Percentiles rank a stretch among this genome's conserved stretches.
phyloP scores from a whole-genome alignment of 2,329 filamentous ascomycete species.

The Aspergillus sojae region DNA sequence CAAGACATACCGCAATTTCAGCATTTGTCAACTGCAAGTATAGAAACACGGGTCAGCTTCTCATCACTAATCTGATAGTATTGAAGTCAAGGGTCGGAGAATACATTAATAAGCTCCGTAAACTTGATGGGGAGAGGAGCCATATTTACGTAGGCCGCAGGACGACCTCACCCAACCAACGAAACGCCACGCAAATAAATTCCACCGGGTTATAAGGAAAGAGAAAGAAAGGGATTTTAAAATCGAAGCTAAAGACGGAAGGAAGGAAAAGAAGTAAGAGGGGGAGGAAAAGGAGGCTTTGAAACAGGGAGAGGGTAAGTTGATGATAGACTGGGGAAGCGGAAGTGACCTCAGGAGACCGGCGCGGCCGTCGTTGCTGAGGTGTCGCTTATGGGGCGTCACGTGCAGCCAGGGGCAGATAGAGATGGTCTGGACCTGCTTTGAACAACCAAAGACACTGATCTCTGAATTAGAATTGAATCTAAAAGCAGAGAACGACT shows the following conservation, averaged over 20 bases:
- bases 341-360: slow-evolving; percentile 46
- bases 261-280: slow-evolving; percentile 22
- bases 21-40: slow-evolving; percentile 53
- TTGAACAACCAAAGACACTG: neutral
- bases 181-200: slow-evolving; percentile 41
- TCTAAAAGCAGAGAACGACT: neutral
- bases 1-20: slow-evolving; percentile 56
- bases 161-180: slow-evolving; percentile 46
- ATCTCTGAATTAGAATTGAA: neutral
- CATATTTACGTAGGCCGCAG: slow-evolving; percentile 51
- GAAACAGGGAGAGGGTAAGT: slow-evolving; percentile 18
- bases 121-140: slow-evolving; percentile 85
- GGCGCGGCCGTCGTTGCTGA: slow-evolving; percentile 40
- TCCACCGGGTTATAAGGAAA: slow-evolving; percentile 23
- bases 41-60: slow-evolving; percentile 36
- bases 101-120: slow-evolving; percentile 81
- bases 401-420: slow-evolving; percentile 33
- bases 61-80: neutral
- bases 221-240: slow-evolving; percentile 20
- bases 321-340: slow-evolving; percentile 32
- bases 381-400: slow-evolving; percentile 43
- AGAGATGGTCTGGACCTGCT: slow-evolving; percentile 6
- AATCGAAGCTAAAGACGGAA: slow-evolving; percentile 22
- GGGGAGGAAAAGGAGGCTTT: slow-evolving; percentile 12
- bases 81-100: slow-evolving; percentile 38